phyloP scores from a whole-genome alignment of 192 early-diverging fungal genomes.

The Cladochytrium replicatum region DNA sequence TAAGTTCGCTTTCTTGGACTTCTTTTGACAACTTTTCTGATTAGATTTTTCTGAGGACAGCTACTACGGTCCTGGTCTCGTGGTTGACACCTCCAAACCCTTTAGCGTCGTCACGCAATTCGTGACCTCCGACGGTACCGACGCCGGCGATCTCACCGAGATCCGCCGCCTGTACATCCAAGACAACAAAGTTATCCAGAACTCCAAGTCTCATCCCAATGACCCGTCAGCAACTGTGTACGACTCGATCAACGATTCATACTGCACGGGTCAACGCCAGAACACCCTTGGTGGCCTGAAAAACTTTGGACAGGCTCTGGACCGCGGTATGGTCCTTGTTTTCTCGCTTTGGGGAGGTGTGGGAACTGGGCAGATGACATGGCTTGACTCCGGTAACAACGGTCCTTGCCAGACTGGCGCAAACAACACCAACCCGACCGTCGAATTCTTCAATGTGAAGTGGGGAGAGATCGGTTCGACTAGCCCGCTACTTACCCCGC shows the following conservation, averaged over 20 bases:
- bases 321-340: constrained; percentile 22
- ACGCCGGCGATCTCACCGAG: constrained; percentile 20
- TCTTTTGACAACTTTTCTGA: too few relatives aligned
- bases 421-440: constrained; percentile 7
- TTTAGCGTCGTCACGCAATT: constrained; percentile 32
- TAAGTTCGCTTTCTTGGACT: too few relatives aligned
- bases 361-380: constrained; percentile 19
- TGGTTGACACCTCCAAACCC: constrained; percentile 26
- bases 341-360: constrained; percentile 25
- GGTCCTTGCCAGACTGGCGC: constrained; percentile 3
- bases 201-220: too few relatives aligned
- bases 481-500: too few relatives aligned
- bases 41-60: too few relatives aligned
- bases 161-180: constrained; percentile 24
- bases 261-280: constrained; percentile 13
- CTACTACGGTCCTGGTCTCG: constrained; percentile 25
- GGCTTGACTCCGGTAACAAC: constrained; percentile 24
- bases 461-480: constrained; percentile 24
- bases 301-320: constrained; percentile 15
- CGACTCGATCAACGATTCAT: constrained; percentile 21
- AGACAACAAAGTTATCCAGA: constrained; percentile 18
- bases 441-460: constrained; percentile 20
- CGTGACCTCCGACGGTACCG: constrained; percentile 24
- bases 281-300: constrained; percentile 22
- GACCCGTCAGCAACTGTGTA: background rate